Evolutionary conservation across 2,329 filamentous ascomycete genomes (phyloP).

Genomic region (Chalaropsis ovoidea): DNA sequence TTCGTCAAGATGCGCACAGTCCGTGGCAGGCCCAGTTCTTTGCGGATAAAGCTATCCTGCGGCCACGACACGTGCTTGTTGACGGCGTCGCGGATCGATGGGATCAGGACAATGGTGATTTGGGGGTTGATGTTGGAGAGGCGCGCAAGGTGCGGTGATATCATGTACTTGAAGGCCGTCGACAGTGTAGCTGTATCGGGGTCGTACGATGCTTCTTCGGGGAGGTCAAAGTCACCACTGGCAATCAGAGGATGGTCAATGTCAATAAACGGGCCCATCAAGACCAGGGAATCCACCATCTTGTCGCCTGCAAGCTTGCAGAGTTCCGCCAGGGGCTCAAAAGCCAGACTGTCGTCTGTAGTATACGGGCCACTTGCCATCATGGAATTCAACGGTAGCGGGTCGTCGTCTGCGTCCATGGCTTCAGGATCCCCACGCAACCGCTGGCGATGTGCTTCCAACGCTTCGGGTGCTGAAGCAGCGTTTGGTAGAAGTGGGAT

Average conservation of each 20-base stretch:
- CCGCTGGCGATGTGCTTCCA: conserved; percentile 60
- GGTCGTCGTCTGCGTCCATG: conserved; percentile 43
- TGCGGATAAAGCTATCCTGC: conserved; percentile 50
- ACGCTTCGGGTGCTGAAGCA: conserved; percentile 54
- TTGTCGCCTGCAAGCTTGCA: conserved; percentile 66
- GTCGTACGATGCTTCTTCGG: conserved; percentile 55
- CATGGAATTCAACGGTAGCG: conserved; percentile 61
- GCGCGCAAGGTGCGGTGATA: conserved; percentile 61
- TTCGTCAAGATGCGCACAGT: conserved; percentile 72
- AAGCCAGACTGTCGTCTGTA: conserved; percentile 82
- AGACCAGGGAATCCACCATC: conserved; percentile 66
- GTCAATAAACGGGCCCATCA: conserved; percentile 84
- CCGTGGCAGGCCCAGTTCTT: conserved; percentile 69
- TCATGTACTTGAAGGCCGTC: conserved; percentile 72
- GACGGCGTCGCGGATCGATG: conserved; percentile 72
- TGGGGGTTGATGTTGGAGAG: conserved; percentile 61
- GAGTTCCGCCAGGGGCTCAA: conserved; percentile 72
- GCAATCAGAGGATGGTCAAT: conserved; percentile 81
- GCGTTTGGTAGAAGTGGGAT: conserved; percentile 65
- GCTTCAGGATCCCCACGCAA: conserved; percentile 55
- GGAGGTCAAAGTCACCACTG: conserved; percentile 66
- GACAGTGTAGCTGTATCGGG: conserved; percentile 69
- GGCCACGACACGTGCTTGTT: conserved; percentile 82
- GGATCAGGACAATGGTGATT: conserved; percentile 71
- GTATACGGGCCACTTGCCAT: conserved; percentile 84